Conservation (phyloP, 2,329 filamentous ascomycete genomes). For the Raffaelea albimanens region DNA sequence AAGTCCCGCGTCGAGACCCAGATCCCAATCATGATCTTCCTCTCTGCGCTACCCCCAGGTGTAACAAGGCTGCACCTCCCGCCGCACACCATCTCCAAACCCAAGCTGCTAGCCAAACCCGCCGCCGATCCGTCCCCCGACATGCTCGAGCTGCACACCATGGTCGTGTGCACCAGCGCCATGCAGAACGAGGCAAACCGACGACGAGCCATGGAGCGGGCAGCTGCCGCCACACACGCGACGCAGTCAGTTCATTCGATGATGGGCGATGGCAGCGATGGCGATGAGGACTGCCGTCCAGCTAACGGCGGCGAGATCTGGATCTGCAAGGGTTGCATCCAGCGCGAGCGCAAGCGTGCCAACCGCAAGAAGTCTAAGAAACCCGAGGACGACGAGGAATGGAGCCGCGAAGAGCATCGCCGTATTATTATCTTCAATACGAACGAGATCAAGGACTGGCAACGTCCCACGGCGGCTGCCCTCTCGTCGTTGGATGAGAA, state of each 20-base stretch:
- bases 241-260: constrained; percentile 19
- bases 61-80: constrained; percentile 79
- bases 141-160: constrained; percentile 69
- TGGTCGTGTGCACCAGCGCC: constrained; percentile 84
- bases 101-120: constrained; percentile 76
- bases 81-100: constrained; percentile 85
- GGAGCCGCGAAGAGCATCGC: constrained; percentile 69
- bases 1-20: constrained; percentile 97
- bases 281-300: constrained; percentile 61
- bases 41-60: constrained; percentile 65
- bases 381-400: constrained; percentile 82
- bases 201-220: constrained; percentile 56
- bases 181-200: constrained; percentile 65
- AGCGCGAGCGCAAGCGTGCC: constrained; percentile 81
- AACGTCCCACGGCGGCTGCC: constrained; percentile 39
- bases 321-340: constrained; percentile 88
- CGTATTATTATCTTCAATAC: constrained; percentile 89
- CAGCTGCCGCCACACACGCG: constrained; percentile 33
- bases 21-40: constrained; percentile 75
- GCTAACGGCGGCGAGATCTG: constrained; percentile 87
- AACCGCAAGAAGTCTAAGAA: constrained; percentile 90
- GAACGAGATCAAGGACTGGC: constrained; percentile 77
- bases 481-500: constrained; percentile 8
- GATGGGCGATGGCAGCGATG: constrained; percentile 43
- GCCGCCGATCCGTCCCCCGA: constrained; percentile 57